Conservation (phyloP, 1,284 basidiomycete genomes). For the Irpex rosettiformis region DNA sequence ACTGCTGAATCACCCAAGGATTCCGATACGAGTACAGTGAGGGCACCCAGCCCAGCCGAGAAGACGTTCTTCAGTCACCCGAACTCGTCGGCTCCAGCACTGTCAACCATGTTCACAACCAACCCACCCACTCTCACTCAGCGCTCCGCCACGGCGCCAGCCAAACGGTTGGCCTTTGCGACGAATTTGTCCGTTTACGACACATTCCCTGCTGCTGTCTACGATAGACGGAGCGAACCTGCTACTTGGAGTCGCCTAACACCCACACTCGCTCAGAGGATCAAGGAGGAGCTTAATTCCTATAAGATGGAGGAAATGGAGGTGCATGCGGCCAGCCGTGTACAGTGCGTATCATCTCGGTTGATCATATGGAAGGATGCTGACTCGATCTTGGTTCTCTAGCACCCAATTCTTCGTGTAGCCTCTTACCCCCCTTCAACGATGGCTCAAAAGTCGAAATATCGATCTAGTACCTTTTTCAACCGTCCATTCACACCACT, state of each 20-base stretch:
- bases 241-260: constrained; percentile 97
- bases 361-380: not conserved
- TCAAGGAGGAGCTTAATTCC: constrained; percentile 95
- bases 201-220: constrained; percentile 88
- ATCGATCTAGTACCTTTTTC: constrained; percentile 1
- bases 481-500: constrained; percentile 10
- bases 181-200: constrained; percentile 92
- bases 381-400: not conserved
- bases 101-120: constrained; percentile 56
- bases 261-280: constrained; percentile 89
- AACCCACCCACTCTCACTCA: constrained; percentile 49
- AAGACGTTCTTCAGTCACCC: constrained; percentile 66
- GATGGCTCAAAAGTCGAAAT: constrained; percentile 18
- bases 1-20: constrained; percentile 35
- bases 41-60: constrained; percentile 27
- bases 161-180: constrained; percentile 83
- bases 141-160: constrained; percentile 61
- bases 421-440: constrained; percentile 19
- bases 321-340: constrained; percentile 85
- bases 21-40: constrained; percentile 24
- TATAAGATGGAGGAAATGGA: constrained; percentile 99
- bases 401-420: constrained; percentile 62
- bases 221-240: constrained; percentile 93
- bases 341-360: constrained; percentile 60
- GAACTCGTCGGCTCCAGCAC: constrained; percentile 85